A percentile compares a stretch with the other conserved stretches of the same genome.
These are phyloP conservation scores for Metschnikowia proteae DNA, from an alignment of 805 yeast genomes.

Conservation along the genomic window DNA sequence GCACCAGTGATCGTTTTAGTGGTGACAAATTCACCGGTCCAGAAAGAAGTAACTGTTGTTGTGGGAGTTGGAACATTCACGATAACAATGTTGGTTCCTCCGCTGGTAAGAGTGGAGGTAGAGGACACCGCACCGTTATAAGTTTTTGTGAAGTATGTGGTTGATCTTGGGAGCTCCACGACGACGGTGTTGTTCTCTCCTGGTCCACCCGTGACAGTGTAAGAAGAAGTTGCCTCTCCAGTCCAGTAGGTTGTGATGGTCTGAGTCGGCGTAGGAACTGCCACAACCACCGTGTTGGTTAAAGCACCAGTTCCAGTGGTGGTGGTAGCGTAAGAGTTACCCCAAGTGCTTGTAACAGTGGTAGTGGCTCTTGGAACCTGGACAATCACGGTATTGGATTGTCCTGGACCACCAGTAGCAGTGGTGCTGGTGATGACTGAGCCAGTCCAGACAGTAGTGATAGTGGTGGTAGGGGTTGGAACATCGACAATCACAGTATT, in stretches of 20 bases:
- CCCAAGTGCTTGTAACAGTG: slow-evolving; percentile 17
- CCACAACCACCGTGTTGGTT: slow-evolving; percentile 20
- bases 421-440: no score
- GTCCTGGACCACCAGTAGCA: slow-evolving; percentile 9
- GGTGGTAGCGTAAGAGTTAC: slow-evolving; percentile 8
- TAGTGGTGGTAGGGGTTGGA: no score
- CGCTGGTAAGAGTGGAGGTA: slow-evolving; percentile 12
- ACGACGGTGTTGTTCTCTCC: slow-evolving; percentile 8
- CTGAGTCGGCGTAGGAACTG: slow-evolving; percentile 8
- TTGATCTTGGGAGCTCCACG: slow-evolving; percentile 10
- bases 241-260: slow-evolving; percentile 10
- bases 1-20: no score
- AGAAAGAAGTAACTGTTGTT: no score
- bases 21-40: no score
- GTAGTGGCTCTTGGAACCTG: no score
- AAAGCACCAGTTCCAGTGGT: slow-evolving; percentile 14
- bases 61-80: slow-evolving; percentile 5
- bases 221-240: slow-evolving; percentile 4
- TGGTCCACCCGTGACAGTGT: slow-evolving; percentile 6
- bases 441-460: no score
- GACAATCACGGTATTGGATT: slow-evolving; percentile 16
- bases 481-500: no score
- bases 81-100: slow-evolving; percentile 11
- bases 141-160: slow-evolving; percentile 15
- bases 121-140: slow-evolving; percentile 7